Evolutionary conservation across 2,329 filamentous ascomycete species (phyloP).

Genomic region (Aspergillus sp.): DNA sequence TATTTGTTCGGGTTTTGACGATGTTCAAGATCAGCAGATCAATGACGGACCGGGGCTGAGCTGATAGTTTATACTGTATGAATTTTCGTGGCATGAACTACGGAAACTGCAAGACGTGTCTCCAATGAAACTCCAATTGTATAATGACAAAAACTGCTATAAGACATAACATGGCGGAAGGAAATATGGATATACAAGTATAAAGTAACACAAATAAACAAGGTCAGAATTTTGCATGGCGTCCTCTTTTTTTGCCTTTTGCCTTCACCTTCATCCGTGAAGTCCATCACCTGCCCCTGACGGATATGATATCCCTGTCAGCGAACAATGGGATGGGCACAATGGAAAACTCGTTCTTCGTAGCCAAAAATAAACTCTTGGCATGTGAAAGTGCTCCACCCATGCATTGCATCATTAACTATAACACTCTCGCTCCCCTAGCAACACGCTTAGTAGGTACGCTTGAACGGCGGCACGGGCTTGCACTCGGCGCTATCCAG

Average conservation of each 20-base stretch:
- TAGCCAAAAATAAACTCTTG: neutral
- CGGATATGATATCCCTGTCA: neutral
- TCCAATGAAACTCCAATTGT: slow-evolving; percentile 22
- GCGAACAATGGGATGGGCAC: too few relatives aligned
- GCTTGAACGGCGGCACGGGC: slow-evolving; percentile 91
- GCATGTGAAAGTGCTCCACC: neutral
- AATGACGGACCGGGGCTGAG: neutral
- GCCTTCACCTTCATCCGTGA: slow-evolving; percentile 13
- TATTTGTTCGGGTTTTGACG: neutral
- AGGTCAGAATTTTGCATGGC: neutral
- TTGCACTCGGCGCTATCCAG: slow-evolving; percentile 96
- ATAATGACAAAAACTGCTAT: slow-evolving; percentile 19
- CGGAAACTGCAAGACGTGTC: slow-evolving; percentile 1
- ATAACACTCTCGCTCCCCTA: slow-evolving; percentile 1
- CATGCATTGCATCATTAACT: neutral
- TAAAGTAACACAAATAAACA: slow-evolving; percentile 26
- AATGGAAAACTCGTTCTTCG: neutral
- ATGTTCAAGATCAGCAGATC: too few relatives aligned
- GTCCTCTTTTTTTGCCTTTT: slow-evolving; percentile 3
- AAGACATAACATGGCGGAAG: slow-evolving; percentile 16
- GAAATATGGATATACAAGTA: slow-evolving; percentile 34
- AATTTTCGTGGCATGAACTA: neutral
- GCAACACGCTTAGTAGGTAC: slow-evolving; percentile 40
- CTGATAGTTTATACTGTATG: neutral
- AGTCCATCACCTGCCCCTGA: neutral